Evolutionary conservation across 352 stramenopile species (phyloP), one percentile per base, ranked within the genome.

Genomic region (Phytophthora litchii): DNA sequence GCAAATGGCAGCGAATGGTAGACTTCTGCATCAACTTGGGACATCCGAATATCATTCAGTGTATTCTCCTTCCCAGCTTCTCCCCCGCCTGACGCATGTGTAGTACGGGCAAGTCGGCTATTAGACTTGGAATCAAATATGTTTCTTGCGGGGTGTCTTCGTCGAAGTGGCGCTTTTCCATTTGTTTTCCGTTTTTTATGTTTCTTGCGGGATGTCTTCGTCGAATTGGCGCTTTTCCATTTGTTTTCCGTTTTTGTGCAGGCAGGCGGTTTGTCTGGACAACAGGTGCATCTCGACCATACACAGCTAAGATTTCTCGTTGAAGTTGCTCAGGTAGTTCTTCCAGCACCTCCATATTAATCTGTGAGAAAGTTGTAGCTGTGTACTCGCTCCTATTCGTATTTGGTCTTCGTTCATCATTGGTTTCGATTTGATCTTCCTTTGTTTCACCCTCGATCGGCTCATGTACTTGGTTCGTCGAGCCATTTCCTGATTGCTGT

Each of bases 21-120:
- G 6, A 95, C 82, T 36, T 90, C 76, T 4, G 74, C 72, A 45
- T 95, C 86, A 3, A 95, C 76, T 72, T 94, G 86, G 3, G 86
- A 95, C 54, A 92, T 72, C 10, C 63, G 72, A 46, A 92, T 83
- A 31, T 91, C 80, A 50, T 94, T 72, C 3, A 94, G 58, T 2
- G 76, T 64, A 19, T 79, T 50, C 4, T 54, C 59, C 14, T 54
- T 76, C 16, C 25, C 54, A 12, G 37, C 25, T 14, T 52, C 31
- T 23, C 37, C 19, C 13, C 21, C 34, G 3, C 19, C 17, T 8
- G 38, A 56, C 13, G 10, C 27, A 20, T 67, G 43, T 8, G 11
- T 44, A 45, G 34, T 29, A 36, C 27, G 44, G 0, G 54, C 55
- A 31, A 68, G 48, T 25, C 42, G 43, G 16, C 19, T 54, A 42